Conservation (phyloP, 2,329 filamentous ascomycete species). For the Monilinia fructigena region DNA sequence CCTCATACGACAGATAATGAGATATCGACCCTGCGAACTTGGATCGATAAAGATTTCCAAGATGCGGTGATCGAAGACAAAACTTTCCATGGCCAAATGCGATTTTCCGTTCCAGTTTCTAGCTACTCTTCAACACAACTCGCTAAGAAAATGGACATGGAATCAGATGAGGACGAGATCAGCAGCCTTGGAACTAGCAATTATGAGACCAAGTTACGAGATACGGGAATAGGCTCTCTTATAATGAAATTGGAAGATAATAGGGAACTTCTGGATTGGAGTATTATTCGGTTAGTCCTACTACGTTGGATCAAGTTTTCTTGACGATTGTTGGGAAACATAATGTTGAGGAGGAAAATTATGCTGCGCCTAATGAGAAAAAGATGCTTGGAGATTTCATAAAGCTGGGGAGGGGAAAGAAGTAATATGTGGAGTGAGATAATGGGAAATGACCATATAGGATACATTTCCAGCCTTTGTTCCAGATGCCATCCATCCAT, state of each 20-base stretch:
- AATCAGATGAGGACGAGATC: conserved; percentile 30
- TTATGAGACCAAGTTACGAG: conserved; percentile 20
- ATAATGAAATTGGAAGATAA: conserved; percentile 72
- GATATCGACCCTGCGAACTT: conserved; percentile 63
- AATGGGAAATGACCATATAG: neutral
- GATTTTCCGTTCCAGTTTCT: conserved; percentile 67
- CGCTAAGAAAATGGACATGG: neutral
- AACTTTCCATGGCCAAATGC: conserved; percentile 80
- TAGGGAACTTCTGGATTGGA: conserved; percentile 67
- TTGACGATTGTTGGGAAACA: conserved; percentile 79
- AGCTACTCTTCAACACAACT: conserved; percentile 43
- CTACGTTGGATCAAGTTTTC: conserved; percentile 89
- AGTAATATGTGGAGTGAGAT: neutral
- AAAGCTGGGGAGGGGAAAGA: neutral
- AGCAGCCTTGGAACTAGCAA: conserved; percentile 23
- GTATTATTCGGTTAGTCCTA: conserved; percentile 84
- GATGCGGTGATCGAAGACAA: conserved; percentile 68
- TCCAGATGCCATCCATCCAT: neutral
- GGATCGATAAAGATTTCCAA: conserved; percentile 62
- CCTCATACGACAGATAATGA: conserved; percentile 69
- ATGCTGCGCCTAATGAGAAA: conserved; percentile 36
- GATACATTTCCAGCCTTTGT: neutral
- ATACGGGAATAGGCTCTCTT: conserved; percentile 57
- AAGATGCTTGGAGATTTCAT: neutral
- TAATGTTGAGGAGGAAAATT: conserved; percentile 73